Evolutionary conservation across 306 rosid species (phyloP), one percentile per base, ranked within the genome.

Genomic region (Gleditsia sinensis): DNA sequence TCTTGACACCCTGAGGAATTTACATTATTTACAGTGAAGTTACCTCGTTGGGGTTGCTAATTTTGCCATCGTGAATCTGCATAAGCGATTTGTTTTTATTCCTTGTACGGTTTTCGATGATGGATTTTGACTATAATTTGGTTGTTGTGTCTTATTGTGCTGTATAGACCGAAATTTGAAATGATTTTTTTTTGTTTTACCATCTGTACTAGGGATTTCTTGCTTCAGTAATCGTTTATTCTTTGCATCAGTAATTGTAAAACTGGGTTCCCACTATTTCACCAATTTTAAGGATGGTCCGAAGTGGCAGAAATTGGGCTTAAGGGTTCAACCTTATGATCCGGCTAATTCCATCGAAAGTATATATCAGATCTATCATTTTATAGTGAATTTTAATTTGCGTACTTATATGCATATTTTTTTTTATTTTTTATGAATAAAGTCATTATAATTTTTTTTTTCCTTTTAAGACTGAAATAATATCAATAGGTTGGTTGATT

Each of bases 41-140:
- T 42, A 68, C 63, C 78, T 39, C 37, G 40, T 55, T 36, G 71
- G 48, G 37, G 69, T 67, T 71, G 74, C 55, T 64, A 54, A 67
- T 55, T 58, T 49, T 73, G 76, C 83, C 36, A 58, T 65, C 5
- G 5, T 64, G 71, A 57, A 59, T 72, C 56, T 82, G 30, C 9
- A 20, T 13, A 20, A 6, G 40, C 34, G 17, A 9, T 54, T 37
- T 28, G n/a, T n/a, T 20, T 37, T 62, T 9, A 12, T 42, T 37
- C 17, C 12, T 34, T 54, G 30, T 36, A 9, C 23, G 30, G 48
- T 42, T 59, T 69, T 42, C 78, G 36, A 40, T 66, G 53, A 33
- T 73, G 69, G 70, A 46, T n/a, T 62, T 75, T 33, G 75, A 39
- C 45, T 32, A 9, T 78, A 67, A 21, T 57, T 56, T 78, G 59